phyloP scores from a whole-genome alignment of 1,139 yeast species.

The Spencermartinsiella ligniputridi region DNA sequence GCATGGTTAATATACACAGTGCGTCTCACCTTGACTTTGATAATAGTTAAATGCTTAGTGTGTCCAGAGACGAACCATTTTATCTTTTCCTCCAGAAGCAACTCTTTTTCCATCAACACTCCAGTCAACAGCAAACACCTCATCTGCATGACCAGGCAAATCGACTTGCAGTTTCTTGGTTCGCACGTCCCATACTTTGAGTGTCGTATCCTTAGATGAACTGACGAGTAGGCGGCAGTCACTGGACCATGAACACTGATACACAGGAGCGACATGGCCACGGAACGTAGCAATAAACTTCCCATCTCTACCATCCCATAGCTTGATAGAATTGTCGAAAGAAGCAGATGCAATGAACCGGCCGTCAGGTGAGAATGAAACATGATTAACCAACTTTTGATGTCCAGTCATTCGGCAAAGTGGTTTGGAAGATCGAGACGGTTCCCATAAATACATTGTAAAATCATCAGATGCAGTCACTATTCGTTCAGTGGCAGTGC shows the following conservation, averaged over 20 bases:
- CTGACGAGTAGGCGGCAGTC: slow-evolving; percentile 88
- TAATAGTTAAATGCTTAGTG: slow-evolving; percentile 42
- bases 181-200: slow-evolving; percentile 94
- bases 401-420: slow-evolving; percentile 94
- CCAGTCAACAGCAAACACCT: slow-evolving; percentile 98
- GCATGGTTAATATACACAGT: no score
- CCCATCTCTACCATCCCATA: slow-evolving; percentile 96
- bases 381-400: slow-evolving; percentile 94
- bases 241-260: slow-evolving; percentile 98
- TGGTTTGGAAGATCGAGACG: slow-evolving; percentile 74
- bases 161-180: slow-evolving; percentile 81
- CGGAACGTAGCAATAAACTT: slow-evolving; percentile 84
- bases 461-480: slow-evolving; percentile 97
- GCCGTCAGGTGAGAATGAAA: slow-evolving; percentile 94
- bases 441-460: slow-evolving; percentile 98
- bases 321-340: slow-evolving; percentile 87
- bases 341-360: slow-evolving; percentile 87
- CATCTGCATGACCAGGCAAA: slow-evolving; percentile 93
- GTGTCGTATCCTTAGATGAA: slow-evolving; percentile 93
- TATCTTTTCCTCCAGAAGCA: slow-evolving; percentile 96
- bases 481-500: slow-evolving; percentile 67
- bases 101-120: slow-evolving; percentile 90
- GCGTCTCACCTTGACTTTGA: neutral
- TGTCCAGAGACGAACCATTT: slow-evolving; percentile 88
- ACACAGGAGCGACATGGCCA: slow-evolving; percentile 97